These are phyloP conservation scores for Pichia eremophila DNA, from an alignment of 805 yeast genomes.

Conservation along the genomic window DNA sequence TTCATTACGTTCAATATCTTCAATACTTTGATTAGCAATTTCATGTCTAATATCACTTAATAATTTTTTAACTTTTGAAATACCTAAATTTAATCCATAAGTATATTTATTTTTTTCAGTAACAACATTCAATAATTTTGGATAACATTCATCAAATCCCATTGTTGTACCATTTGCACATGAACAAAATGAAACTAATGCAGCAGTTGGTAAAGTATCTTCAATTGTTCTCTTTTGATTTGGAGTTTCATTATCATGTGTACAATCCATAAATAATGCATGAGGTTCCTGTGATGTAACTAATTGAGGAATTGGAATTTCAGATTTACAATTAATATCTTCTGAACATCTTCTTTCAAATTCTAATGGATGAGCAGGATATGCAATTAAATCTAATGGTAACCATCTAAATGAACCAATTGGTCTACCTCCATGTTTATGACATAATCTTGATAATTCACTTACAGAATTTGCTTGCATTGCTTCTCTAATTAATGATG, in stretches of 20 bases:
- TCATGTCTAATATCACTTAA: slow-evolving; percentile 49
- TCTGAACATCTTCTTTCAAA: slow-evolving; percentile 15
- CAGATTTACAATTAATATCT: slow-evolving; percentile 37
- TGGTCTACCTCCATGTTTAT: slow-evolving; percentile 91
- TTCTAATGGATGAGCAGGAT: slow-evolving; percentile 43
- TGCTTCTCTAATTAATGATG: slow-evolving; percentile 87
- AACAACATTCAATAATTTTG: slow-evolving; percentile 72
- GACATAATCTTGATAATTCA: slow-evolving; percentile 78
- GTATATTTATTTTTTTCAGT: slow-evolving; percentile 59
- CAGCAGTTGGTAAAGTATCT: slow-evolving; percentile 92
- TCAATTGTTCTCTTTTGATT: slow-evolving; percentile 84
- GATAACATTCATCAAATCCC: slow-evolving; percentile 92
- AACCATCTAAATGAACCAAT: slow-evolving; percentile 83
- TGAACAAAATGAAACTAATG: slow-evolving; percentile 83
- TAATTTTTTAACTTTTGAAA: slow-evolving; percentile 58
- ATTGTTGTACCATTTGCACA: slow-evolving; percentile 91
- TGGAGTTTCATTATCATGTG: slow-evolving; percentile 92
- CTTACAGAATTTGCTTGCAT: slow-evolving; percentile 92
- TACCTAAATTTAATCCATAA: slow-evolving; percentile 67
- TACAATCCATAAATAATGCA: slow-evolving; percentile 94
- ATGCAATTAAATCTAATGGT: slow-evolving; percentile 66
- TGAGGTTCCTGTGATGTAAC: slow-evolving; percentile 72
- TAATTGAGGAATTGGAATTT: slow-evolving; percentile 57
- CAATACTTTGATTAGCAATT: slow-evolving; percentile 49
- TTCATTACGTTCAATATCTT: slow-evolving; percentile 53